phyloP scores from a whole-genome alignment of 306 rosid species.

The Hippophae gyantsensis region DNA sequence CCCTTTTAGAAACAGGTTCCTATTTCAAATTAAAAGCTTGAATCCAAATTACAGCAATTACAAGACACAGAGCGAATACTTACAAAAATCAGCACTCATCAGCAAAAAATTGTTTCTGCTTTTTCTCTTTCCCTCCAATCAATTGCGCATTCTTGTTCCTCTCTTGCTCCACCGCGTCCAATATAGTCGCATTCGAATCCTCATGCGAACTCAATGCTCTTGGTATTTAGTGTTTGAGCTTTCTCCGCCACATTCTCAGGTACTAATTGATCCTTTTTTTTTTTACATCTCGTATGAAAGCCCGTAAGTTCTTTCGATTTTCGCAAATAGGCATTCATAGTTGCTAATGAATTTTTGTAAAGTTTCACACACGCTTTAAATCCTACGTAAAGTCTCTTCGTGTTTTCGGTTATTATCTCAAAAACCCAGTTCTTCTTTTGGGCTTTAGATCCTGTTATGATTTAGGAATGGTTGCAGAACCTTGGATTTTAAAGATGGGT shows the following conservation, averaged over 20 bases:
- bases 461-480: conserved; percentile 78
- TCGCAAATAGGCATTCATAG: neutral
- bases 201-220: neutral
- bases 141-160: conserved; percentile 8
- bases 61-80: neutral
- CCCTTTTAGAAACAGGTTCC: conserved; percentile 13
- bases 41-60: conserved; percentile 4
- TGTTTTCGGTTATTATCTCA: neutral
- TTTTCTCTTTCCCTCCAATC: conserved; percentile 11
- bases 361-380: neutral
- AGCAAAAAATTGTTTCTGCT: neutral
- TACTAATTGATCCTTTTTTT: neutral
- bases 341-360: neutral
- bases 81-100: neutral
- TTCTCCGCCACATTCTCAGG: conserved; percentile 1
- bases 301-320: neutral
- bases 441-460: conserved; percentile 2
- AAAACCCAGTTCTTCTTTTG: conserved; percentile 2
- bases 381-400: neutral
- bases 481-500: conserved; percentile 93
- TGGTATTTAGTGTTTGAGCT: neutral
- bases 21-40: conserved; percentile 5
- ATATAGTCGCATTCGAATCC: neutral
- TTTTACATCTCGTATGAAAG: neutral
- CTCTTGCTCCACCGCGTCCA: neutral